Evolutionary conservation across 495 filamentous ascomycete species (phyloP), one percentile per base, ranked within the genome.

Genomic region (Penicillium macrosclerotiorum): DNA sequence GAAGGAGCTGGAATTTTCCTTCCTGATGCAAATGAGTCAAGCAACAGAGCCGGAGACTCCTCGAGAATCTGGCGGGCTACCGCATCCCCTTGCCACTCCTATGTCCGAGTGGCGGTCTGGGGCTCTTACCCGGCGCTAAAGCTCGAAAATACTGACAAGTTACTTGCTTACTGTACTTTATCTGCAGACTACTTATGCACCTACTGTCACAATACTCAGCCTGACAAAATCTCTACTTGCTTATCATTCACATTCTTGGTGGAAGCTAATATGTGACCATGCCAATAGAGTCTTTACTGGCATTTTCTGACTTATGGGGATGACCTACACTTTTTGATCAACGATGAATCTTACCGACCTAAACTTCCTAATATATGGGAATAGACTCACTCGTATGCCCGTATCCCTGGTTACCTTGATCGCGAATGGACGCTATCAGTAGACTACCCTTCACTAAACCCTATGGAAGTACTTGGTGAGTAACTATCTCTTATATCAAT

Each of bases 401-500:
- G 52, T 29, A 62, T 49, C 27, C 51, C 53, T 39, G 50, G 49
- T 54, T 41, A 54, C 43, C 44, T 47, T 23, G 34, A 45, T 51
- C 49, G 47, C 11, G 49, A 57, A 37, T 34, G 16, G 24, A 57
- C 49, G 33, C 49, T 19, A 55, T 56, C 45, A 34, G 48, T 51
- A 57, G 52, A 31, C 39, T 41, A 50, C 42, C 45, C 26, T 45
- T 57, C 27, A 32, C 45, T 34, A 31, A 19, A 47, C 27, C 23
- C 34, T n/a, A 29, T 42, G 45, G 48, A 55, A 33, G 49, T 57
- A 57, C 36, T 49, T 49, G 11, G 27, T 46, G 5, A 49, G 49
- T 42, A 16, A 41, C 27, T 20, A 45, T 33, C 20, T 24, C 37
- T 42, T 52, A 42, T 34, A 61, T 44, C 30, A 45, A 51, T 27